Evolutionary conservation across 1,284 basidiomycete genomes (phyloP), one percentile per base, ranked within the genome.

Genomic region (Microbotryum saponariae): DNA sequence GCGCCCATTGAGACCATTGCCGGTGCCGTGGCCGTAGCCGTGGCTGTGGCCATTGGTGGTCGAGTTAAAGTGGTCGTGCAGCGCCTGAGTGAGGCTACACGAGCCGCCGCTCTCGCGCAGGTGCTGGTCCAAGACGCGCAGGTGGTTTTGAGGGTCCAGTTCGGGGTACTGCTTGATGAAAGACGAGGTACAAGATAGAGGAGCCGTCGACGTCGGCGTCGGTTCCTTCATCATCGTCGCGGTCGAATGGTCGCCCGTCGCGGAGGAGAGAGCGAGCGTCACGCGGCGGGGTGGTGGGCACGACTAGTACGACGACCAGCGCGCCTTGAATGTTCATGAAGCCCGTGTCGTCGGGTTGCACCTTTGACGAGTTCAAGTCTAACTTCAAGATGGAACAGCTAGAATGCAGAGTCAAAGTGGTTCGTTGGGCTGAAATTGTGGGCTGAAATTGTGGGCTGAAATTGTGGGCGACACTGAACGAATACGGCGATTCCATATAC

Each of bases 81-180:
- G 37, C 37, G 37, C 37, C 37, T 42, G 37, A 10, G 37, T 42
- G 16, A 42, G 37, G 37, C 37, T 42, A 42, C 37, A 42, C 12
- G 37, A 42, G 37, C 37, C 37, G 16, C 37, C 37, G 37, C 37
- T 42, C 16, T 42, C 37, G 9, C 37, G 9, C 37, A 42, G 12
- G 25, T 53, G 51, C 51, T 53, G 25, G 25, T 53, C 51, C 21
- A 53, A 31, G 27, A 53, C 51, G 23, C 31, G n/a, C 31, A 53
- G n/a, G 51, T 53, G 51, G 31, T 53, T 53, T 14, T 25, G 27
- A 33, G 51, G 51, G 51, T 53, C 33, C 25, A 25, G n/a, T 27
- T n/a, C 51, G n/a, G 25, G 27, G 33, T 53, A 53, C 12, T 53
- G 25, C 51, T 53, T 53, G 14, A 53, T n/a, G 51, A 53, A 53